A percentile compares a stretch with the other conserved stretches of the same genome.
Conservation (phyloP, 495 filamentous ascomycete genomes). For the Aspergillus avenaceus region DNA sequence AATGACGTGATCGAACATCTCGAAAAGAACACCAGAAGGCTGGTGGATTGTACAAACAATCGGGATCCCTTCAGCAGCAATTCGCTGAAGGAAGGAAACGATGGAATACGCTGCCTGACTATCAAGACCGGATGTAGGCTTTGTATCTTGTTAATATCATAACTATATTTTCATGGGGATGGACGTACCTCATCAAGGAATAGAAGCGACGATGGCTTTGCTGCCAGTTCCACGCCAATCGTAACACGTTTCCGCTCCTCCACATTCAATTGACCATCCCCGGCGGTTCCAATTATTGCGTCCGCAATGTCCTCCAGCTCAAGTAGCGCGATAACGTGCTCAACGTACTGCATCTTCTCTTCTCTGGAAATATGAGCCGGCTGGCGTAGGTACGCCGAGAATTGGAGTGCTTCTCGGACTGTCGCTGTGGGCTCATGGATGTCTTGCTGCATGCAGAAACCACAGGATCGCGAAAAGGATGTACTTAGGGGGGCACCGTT, state of each 20-base stretch:
- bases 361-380: conserved; percentile 20
- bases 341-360: conserved; percentile 34
- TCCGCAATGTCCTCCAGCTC: conserved; percentile 27
- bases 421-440: conserved; percentile 52
- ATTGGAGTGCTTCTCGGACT: conserved; percentile 43
- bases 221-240: conserved; percentile 73
- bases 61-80: conserved; percentile 52
- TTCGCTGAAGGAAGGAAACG: conserved; percentile 60
- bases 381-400: conserved; percentile 44
- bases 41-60: conserved; percentile 67
- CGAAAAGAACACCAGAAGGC: conserved; percentile 37
- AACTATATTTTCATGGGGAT: too few relatives aligned
- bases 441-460: conserved; percentile 69
- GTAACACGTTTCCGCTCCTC: conserved; percentile 52
- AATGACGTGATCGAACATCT: conserved; percentile 54
- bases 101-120: conserved; percentile 63
- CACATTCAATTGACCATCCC: conserved; percentile 28
- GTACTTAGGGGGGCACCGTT: conserved; percentile 22
- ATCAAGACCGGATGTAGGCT: conserved; percentile 65
- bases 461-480: conserved; percentile 44
- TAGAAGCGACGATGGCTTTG: conserved; percentile 61
- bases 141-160: too few relatives aligned
- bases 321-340: conserved; percentile 27
- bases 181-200: conserved; percentile 68
- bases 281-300: conserved; percentile 27